These are phyloP conservation scores for Entamoeba dispar DNA, from an alignment of 208 protist species.

Conservation along the genomic window DNA sequence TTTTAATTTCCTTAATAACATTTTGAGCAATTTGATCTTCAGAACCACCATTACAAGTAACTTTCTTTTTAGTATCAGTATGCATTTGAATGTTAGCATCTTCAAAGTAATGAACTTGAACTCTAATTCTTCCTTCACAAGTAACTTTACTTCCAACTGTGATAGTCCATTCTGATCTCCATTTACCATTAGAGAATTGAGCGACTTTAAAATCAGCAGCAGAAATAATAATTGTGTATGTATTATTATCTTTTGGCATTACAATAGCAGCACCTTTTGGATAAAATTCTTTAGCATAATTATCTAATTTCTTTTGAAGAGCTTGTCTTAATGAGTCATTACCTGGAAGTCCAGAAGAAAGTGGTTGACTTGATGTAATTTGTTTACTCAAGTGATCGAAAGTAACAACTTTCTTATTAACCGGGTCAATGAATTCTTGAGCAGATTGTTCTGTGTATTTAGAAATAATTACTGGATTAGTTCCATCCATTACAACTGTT, in stretches of 20 bases:
- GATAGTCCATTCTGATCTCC: background rate
- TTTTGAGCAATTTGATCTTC: background rate
- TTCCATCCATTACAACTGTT: background rate
- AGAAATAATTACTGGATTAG: background rate
- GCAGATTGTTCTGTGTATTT: background rate
- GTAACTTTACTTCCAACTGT: background rate
- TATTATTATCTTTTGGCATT: background rate
- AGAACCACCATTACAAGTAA: background rate
- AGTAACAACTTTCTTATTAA: background rate
- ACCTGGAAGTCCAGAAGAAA: background rate
- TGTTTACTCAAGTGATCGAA: background rate
- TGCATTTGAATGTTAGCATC: background rate
- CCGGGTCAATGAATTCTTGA: background rate
- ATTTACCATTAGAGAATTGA: background rate
- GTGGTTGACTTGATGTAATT: background rate
- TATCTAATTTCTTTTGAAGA: background rate
- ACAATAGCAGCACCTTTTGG: background rate
- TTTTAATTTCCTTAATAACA: background rate
- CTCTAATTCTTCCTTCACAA: background rate
- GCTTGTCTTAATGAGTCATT: background rate
- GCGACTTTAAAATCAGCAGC: background rate
- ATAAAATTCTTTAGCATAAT: background rate
- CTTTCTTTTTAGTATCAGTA: background rate
- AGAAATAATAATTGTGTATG: background rate
- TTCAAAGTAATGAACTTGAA: background rate